phyloP scores from a whole-genome alignment of 2,329 filamentous ascomycete genomes.

The Talaromyces sp. region DNA sequence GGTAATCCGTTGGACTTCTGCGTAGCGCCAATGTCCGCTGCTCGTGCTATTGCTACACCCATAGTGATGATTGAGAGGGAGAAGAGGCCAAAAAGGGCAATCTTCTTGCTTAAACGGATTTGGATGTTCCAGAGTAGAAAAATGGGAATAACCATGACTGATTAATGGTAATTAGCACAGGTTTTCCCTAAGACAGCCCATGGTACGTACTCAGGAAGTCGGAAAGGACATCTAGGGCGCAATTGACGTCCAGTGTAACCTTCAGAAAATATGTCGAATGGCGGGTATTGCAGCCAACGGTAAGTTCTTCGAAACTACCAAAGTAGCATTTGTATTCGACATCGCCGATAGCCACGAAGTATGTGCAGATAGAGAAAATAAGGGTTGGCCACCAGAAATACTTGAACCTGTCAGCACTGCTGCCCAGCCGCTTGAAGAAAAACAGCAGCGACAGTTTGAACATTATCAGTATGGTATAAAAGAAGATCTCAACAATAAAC shows the following conservation, averaged over 20 bases:
- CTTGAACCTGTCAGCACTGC: not conserved
- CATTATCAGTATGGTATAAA: not conserved
- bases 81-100: conserved; percentile 1
- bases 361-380: not conserved
- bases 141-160: not conserved
- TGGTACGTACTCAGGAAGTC: not conserved
- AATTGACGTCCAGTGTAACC: not conserved
- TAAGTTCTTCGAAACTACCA: not conserved
- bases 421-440: not conserved
- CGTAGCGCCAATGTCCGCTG: not conserved
- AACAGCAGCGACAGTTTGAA: not conserved
- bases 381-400: not conserved
- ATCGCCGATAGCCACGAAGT: not conserved
- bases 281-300: not conserved
- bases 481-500: not conserved
- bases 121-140: not conserved
- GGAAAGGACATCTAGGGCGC: not conserved
- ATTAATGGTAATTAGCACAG: not conserved
- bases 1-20: not conserved
- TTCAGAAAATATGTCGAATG: not conserved
- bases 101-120: not conserved
- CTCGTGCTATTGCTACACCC: not conserved
- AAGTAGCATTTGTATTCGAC: not conserved
- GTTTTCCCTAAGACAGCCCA: not conserved
- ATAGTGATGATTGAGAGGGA: not conserved